Evolutionary conservation across 177 flowering plant species (phyloP).

Genomic region (Vitis hybrid): DNA sequence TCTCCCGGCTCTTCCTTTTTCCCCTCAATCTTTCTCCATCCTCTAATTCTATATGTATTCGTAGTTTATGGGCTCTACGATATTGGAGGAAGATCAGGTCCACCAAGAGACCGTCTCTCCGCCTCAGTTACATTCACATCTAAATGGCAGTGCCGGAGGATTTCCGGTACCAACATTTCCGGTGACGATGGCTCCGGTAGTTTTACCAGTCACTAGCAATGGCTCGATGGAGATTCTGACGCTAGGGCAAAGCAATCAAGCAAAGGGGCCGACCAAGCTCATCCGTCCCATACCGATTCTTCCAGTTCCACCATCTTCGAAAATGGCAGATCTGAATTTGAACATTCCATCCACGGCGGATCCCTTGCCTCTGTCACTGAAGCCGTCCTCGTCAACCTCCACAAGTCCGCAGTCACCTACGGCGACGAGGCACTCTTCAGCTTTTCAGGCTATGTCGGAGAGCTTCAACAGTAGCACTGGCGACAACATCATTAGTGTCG

Average conservation of each 20-base stretch:
- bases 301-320: constrained; percentile 51
- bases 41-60: neutral
- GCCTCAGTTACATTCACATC: constrained; percentile 17
- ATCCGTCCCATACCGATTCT: constrained; percentile 37
- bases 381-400: constrained; percentile 27
- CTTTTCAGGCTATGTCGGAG: constrained; percentile 32
- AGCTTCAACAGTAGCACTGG: constrained; percentile 30
- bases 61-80: constrained; percentile 18
- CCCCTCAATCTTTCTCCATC: neutral
- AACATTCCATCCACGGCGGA: constrained; percentile 22
- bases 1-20: too few relatives aligned
- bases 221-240: constrained; percentile 21
- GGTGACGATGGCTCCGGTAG: constrained; percentile 12
- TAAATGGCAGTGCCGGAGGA: constrained; percentile 4
- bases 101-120: constrained; percentile 13
- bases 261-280: constrained; percentile 19
- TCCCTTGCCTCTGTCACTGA: constrained; percentile 31
- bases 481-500: constrained; percentile 60
- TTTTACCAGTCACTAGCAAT: constrained; percentile 20
- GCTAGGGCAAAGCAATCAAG: constrained; percentile 11
- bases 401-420: constrained; percentile 24
- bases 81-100: constrained; percentile 25
- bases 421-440: constrained; percentile 23
- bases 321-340: constrained; percentile 48
- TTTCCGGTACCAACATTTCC: constrained; percentile 20